Base-by-base conservation (phyloP, 345 rosid genomes). In the Crucihimalaya himalaica region DNA sequence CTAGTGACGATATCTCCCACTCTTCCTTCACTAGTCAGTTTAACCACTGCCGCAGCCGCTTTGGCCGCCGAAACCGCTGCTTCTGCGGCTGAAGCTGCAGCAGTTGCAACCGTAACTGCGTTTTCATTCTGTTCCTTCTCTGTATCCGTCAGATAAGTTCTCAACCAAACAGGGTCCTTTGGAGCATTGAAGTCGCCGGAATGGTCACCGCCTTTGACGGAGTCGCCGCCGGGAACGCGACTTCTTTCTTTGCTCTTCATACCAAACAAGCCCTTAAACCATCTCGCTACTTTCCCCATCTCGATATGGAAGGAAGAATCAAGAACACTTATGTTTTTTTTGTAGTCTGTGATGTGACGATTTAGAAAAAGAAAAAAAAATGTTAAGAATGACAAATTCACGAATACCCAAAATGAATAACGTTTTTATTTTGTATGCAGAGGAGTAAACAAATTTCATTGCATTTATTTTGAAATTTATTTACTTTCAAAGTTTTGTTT, bases 221-320 rank as follows among this genome's bases (percentile, higher is more conserved):
- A 80, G 50, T 13, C 55, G 5, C 73, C 83, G 48, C 80, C 82
- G 66, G 86, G 85, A 73, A 88, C 83, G 80, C 78, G 12, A 27
- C 78, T 52, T 79, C 70, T 78, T 69, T 85, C 57, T 58, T 61
- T 88, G 46, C 69, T 85, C 68, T 83, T 87, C 79, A 78, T 79
- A 4, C 97, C 87, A 52, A 93, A 79, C 20, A 90, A 34, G 14
- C 92, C 80, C 77, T 84, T 93, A n/a, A 89, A 63, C 96, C 98
- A 93, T 77, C 84, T 87, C 4, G 83, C 27, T 45, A 84, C 88
- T 79, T 78, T 86, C 0, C 92, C 97, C 97, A 93, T 90, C 47
- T 78, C 48, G 32, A 46, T 34, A 9, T 50, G 27, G 48, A 70
- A 70, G 57, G 53, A 19, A 67, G 52, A 58, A 19, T 67, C 62